A percentile compares a stretch with the other conserved stretches of the same genome.
phyloP scores from a whole-genome alignment of 2,329 filamentous ascomycete genomes.

The Colletotrichum karsti region DNA sequence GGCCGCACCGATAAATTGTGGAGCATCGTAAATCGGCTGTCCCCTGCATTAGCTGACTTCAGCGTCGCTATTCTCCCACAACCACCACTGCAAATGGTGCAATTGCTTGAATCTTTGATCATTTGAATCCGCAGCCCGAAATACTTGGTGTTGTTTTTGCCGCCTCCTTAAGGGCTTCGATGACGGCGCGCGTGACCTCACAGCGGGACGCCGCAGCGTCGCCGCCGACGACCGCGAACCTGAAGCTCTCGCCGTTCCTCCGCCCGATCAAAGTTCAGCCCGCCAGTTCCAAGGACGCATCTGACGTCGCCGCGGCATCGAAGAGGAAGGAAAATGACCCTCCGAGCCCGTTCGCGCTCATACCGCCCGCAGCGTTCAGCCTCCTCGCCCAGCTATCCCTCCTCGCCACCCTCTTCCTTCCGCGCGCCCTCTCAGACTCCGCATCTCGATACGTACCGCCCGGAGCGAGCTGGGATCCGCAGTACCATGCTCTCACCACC shows the following conservation, averaged over 20 bases:
- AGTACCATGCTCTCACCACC: neutral
- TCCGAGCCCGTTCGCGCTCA: neutral
- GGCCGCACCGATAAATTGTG: neutral
- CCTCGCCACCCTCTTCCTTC: neutral
- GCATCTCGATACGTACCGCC: neutral
- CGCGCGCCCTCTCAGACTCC: too few relatives aligned
- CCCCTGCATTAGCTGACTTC: neutral
- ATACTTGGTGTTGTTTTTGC: too few relatives aligned
- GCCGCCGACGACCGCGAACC: too few relatives aligned
- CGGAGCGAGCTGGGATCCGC: neutral
- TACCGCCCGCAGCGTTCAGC: neutral
- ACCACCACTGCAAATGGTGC: neutral
- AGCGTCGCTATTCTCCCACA: neutral
- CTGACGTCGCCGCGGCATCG: too few relatives aligned
- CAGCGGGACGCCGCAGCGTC: too few relatives aligned
- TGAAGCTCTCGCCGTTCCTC: too few relatives aligned
- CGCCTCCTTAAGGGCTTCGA: too few relatives aligned
- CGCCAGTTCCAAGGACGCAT: too few relatives aligned
- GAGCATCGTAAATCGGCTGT: neutral
- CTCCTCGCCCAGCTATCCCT: neutral
- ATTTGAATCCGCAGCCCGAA: too few relatives aligned
- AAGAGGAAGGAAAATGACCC: neutral
- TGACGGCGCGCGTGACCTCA: too few relatives aligned
- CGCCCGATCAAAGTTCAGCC: too few relatives aligned
- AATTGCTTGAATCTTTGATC: neutral